These are phyloP conservation scores for Neurospora pannonica DNA, from an alignment of 495 filamentous ascomycete species.

Conservation along the genomic window DNA sequence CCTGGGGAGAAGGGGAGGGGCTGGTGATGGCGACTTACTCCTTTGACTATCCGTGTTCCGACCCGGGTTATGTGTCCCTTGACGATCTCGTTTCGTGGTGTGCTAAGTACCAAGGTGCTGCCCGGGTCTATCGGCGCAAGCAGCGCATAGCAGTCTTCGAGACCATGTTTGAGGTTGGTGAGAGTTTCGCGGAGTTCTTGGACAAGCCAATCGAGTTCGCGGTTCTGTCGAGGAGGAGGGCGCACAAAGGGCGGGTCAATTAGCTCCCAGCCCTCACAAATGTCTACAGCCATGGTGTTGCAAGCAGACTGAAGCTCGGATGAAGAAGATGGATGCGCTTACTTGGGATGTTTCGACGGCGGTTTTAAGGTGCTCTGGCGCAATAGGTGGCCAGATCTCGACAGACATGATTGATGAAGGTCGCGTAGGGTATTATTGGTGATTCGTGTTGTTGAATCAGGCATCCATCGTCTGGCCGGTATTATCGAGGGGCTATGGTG, in stretches of 20 bases:
- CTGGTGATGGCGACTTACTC: conserved; percentile 40
- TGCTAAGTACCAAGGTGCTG: conserved; percentile 79
- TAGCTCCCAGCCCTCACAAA: conserved; percentile 26
- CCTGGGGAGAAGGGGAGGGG: background rate
- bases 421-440: conserved; percentile 7
- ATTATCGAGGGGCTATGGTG: background rate
- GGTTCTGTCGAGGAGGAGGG: conserved; percentile 46
- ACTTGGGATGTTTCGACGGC: conserved; percentile 63
- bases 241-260: conserved; percentile 9
- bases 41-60: conserved; percentile 67
- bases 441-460: conserved; percentile 10
- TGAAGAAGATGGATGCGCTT: conserved; percentile 9
- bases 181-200: conserved; percentile 68
- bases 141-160: conserved; percentile 79
- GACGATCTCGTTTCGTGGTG: conserved; percentile 75
- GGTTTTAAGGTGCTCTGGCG: conserved; percentile 51
- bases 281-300: conserved; percentile 3
- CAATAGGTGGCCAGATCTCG: conserved; percentile 65
- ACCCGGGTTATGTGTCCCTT: conserved; percentile 86
- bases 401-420: conserved; percentile 51
- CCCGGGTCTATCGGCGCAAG: conserved; percentile 74
- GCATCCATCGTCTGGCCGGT: conserved; percentile 23
- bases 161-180: conserved; percentile 64
- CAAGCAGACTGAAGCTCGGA: background rate
- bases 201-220: conserved; percentile 84